A percentile compares a stretch with the other conserved stretches of the same genome.
Evolutionary conservation across 78 protist genomes (phyloP).

Genomic region (Pigoraptor vietnamica): DNA sequence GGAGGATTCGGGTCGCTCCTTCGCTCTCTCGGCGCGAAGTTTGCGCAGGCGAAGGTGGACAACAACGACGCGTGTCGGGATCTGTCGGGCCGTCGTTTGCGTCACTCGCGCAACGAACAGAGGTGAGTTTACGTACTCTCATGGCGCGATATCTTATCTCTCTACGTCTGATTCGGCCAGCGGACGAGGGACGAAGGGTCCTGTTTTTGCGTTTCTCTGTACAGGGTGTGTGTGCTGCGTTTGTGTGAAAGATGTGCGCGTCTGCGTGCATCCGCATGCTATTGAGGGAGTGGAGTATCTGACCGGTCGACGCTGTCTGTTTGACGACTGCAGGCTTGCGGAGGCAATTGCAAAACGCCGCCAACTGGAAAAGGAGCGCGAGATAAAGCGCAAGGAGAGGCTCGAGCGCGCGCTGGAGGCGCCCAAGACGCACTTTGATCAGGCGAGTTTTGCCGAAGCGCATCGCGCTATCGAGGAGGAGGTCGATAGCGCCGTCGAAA

Average conservation of each 20-base stretch:
- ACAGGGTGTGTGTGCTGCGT: not conserved
- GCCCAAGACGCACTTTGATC: not conserved
- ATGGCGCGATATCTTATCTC: too few species aligned
- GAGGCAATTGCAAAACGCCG: too few species aligned
- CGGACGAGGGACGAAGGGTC: not conserved
- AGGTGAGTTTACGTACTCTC: too few species aligned
- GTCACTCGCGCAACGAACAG: not conserved
- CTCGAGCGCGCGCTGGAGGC: not conserved
- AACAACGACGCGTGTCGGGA: conserved; percentile 5
- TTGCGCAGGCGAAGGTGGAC: not conserved
- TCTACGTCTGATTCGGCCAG: not conserved
- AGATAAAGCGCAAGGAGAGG: not conserved
- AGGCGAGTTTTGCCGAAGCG: not conserved
- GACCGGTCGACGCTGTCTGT: too few species aligned
- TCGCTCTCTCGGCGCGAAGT: not conserved
- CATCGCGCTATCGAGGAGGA: not conserved
- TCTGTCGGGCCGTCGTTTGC: not conserved
- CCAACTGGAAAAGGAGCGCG: not conserved
- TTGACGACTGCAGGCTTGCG: too few species aligned
- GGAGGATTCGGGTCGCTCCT: not conserved
- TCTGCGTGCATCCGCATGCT: too few species aligned
- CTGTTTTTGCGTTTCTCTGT: not conserved
- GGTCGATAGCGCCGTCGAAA: not conserved
- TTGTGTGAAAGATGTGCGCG: not conserved
- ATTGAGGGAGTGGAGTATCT: too few species aligned